These are phyloP conservation scores for Cryptococcus sp. DNA, from an alignment of 1,284 basidiomycete species.

Conservation along the genomic window DNA sequence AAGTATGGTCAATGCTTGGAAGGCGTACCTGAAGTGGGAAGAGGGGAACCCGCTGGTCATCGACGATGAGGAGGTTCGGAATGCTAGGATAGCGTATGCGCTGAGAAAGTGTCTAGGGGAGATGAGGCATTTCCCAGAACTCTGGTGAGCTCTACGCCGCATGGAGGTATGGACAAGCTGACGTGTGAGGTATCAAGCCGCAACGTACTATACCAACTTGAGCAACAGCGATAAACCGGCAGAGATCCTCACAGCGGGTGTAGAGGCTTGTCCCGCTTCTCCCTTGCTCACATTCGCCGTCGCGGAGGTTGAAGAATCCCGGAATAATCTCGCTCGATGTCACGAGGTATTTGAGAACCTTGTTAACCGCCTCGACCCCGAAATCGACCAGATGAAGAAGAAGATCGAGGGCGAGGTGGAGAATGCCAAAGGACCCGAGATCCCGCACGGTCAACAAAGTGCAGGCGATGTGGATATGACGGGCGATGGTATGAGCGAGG, in stretches of 20 bases:
- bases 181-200: conserved; percentile 88
- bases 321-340: conserved; percentile 61
- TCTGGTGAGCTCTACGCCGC: conserved; percentile 72
- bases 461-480: conserved; percentile 34
- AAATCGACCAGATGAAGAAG: conserved; percentile 65
- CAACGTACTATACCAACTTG: conserved; percentile 67
- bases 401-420: conserved; percentile 51
- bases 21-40: conserved; percentile 90
- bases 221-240: conserved; percentile 76
- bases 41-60: conserved; percentile 86
- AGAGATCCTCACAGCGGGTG: conserved; percentile 72
- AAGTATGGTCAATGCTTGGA: conserved; percentile 75
- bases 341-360: conserved; percentile 67
- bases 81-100: conserved; percentile 69
- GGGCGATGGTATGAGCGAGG: conserved; percentile 30
- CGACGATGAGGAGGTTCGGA: conserved; percentile 66
- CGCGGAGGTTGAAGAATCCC: conserved; percentile 71
- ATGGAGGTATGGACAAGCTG: neutral
- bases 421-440: conserved; percentile 45
- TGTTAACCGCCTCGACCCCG: conserved; percentile 60
- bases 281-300: conserved; percentile 85
- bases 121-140: conserved; percentile 91
- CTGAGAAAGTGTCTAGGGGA: conserved; percentile 75
- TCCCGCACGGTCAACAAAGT: conserved; percentile 13
- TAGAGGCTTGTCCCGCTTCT: conserved; percentile 81